Base-by-base conservation (phyloP, 192 early-diverging fungal species). In the Podila clonocystis region DNA sequence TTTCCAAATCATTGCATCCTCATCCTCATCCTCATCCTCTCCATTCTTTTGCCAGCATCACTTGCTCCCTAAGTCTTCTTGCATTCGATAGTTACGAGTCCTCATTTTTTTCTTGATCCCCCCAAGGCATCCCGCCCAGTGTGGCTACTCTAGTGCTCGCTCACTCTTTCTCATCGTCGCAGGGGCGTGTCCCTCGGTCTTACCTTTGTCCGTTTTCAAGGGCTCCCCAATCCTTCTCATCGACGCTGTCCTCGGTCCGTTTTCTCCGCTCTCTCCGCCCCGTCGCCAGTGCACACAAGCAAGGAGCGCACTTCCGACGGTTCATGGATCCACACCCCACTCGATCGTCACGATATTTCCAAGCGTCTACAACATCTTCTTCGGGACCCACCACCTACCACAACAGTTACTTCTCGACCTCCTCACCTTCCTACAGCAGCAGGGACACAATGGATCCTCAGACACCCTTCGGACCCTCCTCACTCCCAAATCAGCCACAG, bases 261-360 rank as follows among this genome's bases (percentile, higher is more conserved):
- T 55, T 24, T 55, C 52, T 7, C n/a, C 20, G 8, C 11, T 11
- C 24, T 55, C 4, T 26, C 22, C 63, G 63, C 29, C 45, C 48
- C n/a, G 63, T 19, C 28, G 48, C 48, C 17, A 22, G 26, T 65
- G 36, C 49, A 65, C 20, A 19, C 45, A 30, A 17, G 49, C 19
- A 63, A 26, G 22, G 62, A 26, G 62, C 26, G 28, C 17, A 41
- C 15, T 17, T 50, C 50, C 29, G 8, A 5, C 49, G 6, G n/a
- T 50, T 9, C 30, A 67, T 67, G 65, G 65, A 67, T 31, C 65
- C 65, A 58, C 65, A 67, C 22, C 65, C 65, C 15, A 24, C 65
- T 33, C 50, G 65, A 57, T 67, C 65, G 30, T 30, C 65, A 28
- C 49, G 65, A 57, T 67, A 67, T 57, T 26, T 31, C 24, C 50